Percentiles rank a stretch among this genome's conserved stretches.
Conservation (phyloP, 768 basidiomycete genomes). For the Ramaria rubella region DNA sequence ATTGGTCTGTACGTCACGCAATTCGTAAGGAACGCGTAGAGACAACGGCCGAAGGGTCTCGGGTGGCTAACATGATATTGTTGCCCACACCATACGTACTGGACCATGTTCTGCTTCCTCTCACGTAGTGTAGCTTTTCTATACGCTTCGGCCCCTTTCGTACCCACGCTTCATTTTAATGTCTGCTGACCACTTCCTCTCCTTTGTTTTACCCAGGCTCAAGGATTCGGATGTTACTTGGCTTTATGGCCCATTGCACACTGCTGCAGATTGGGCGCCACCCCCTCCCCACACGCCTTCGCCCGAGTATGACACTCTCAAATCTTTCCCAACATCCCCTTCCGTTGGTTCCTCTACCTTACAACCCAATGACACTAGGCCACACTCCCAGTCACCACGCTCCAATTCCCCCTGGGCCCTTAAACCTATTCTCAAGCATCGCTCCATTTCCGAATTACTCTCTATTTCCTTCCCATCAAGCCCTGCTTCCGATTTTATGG, state of each 20-base stretch:
- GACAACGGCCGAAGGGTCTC: no score
- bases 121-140: not conserved
- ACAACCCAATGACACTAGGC: slow-evolving; percentile 13
- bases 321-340: slow-evolving; percentile 19
- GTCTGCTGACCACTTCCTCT: slow-evolving; percentile 1
- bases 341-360: not conserved
- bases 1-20: not conserved
- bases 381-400: slow-evolving; percentile 30
- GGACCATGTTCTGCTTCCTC: no score
- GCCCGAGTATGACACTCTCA: slow-evolving; percentile 15
- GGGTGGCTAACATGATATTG: not conserved
- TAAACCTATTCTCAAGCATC: slow-evolving; percentile 95
- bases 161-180: not conserved
- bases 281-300: slow-evolving; percentile 48
- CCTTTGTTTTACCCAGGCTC: slow-evolving; percentile 83
- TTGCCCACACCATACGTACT: no score
- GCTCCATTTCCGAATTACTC: slow-evolving; percentile 86
- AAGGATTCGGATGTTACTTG: slow-evolving; percentile 99
- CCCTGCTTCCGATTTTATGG: slow-evolving; percentile 45
- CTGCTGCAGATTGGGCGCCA: slow-evolving; percentile 79
- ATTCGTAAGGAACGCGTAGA: no score
- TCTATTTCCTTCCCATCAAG: slow-evolving; percentile 61
- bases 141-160: not conserved
- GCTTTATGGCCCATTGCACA: slow-evolving; percentile 96
- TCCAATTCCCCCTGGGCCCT: slow-evolving; percentile 24